Evolutionary conservation across 495 filamentous ascomycete species (phyloP).

Genomic region (Copromyces sp.): DNA sequence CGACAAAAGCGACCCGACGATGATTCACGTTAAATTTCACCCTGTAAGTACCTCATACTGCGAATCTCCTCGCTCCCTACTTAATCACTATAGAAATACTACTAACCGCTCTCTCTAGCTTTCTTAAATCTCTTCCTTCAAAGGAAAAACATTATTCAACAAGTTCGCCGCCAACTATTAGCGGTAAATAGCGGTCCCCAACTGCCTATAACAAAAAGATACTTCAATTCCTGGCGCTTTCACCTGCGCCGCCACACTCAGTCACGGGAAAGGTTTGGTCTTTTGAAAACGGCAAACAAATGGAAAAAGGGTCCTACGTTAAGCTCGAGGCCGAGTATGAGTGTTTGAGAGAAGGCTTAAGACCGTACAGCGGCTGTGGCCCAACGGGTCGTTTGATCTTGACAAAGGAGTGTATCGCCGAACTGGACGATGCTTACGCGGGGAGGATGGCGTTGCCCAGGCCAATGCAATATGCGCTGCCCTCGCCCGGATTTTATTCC

Average conservation of each 20-base stretch:
- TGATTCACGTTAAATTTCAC: not conserved
- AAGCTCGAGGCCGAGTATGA: not conserved
- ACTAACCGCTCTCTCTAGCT: not conserved
- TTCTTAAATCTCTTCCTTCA: not conserved
- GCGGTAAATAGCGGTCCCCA: not conserved
- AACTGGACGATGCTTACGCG: too few species aligned
- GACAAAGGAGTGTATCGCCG: too few species aligned
- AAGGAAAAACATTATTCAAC: not conserved
- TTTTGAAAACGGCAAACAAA: not conserved
- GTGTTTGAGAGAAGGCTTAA: not conserved
- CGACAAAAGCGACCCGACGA: not conserved
- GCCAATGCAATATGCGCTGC: too few species aligned
- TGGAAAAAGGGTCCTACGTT: not conserved
- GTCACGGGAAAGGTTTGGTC: not conserved
- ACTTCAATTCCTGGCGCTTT: not conserved
- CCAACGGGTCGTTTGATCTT: too few species aligned
- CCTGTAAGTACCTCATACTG: not conserved
- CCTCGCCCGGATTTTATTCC: too few species aligned
- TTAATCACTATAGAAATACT: not conserved
- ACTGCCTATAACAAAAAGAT: not conserved
- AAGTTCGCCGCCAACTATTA: not conserved
- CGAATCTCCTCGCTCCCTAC: too few species aligned
- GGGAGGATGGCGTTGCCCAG: too few species aligned
- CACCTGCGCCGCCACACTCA: not conserved
- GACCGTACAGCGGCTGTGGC: too few species aligned